A percentile compares a stretch with the other conserved stretches of the same genome.
Conservation (phyloP, 148 eudicot genomes). For the Mesembryanthemum crystallinum region DNA sequence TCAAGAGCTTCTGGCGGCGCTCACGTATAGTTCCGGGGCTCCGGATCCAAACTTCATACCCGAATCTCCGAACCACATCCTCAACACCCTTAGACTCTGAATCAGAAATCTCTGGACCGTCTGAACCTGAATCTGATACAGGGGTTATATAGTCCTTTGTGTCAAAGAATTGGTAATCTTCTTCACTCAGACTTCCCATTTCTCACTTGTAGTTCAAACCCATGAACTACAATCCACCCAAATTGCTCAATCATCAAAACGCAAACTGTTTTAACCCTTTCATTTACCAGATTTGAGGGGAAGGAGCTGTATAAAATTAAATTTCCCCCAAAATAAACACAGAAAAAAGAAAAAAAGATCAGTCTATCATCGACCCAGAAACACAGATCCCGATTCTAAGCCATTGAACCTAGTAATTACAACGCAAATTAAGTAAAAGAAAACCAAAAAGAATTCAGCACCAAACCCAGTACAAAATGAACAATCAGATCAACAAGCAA, state of each 20-base stretch:
- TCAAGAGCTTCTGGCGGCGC: constrained; percentile 60
- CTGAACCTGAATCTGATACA: constrained; percentile 56
- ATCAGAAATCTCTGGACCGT: constrained; percentile 39
- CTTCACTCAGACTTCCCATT: constrained; percentile 38
- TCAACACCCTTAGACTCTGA: constrained; percentile 33
- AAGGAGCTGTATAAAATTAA: neutral
- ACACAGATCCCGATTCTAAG: constrained; percentile 29
- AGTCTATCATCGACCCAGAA: constrained; percentile 7
- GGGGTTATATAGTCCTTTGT: constrained; percentile 56
- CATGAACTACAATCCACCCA: constrained; percentile 28
- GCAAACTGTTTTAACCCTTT: neutral
- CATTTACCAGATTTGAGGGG: constrained; percentile 6
- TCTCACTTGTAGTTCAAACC: constrained; percentile 23
- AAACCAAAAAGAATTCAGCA: constrained; percentile 3
- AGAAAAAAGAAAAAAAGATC: constrained; percentile 8
- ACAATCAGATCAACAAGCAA: constrained; percentile 9
- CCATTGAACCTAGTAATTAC: neutral
- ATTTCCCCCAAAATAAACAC: constrained; percentile 1
- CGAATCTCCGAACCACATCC: constrained; percentile 27
- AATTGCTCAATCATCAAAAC: constrained; percentile 20
- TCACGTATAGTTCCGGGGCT: constrained; percentile 52
- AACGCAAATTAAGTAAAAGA: constrained; percentile 4
- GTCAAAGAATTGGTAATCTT: constrained; percentile 64
- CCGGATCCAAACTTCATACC: constrained; percentile 67
- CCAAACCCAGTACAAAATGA: neutral